Conservation (phyloP, 2,329 filamentous ascomycete genomes). For the Xylaria hypoxylon region DNA sequence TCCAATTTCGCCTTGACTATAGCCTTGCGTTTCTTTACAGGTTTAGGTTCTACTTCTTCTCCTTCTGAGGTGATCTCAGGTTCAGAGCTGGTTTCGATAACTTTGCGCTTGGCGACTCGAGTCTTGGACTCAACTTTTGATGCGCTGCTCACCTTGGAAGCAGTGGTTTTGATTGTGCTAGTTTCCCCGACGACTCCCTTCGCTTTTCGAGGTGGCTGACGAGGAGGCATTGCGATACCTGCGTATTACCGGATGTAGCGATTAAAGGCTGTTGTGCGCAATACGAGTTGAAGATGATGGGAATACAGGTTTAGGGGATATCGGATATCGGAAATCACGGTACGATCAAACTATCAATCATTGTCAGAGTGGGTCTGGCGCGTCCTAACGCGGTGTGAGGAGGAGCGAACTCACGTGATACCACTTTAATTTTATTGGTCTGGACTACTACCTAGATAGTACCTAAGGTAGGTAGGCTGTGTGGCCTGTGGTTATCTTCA, state of each 20-base stretch:
- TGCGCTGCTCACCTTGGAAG: conserved; percentile 42
- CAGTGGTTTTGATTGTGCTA: conserved; percentile 40
- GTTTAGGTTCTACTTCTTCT: conserved; percentile 23
- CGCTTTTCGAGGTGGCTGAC: conserved; percentile 29
- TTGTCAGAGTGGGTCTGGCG: conserved; percentile 16
- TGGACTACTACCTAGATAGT: no score
- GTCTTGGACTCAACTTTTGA: conserved; percentile 36
- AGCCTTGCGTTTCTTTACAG: conserved; percentile 59
- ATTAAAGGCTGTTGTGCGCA: not conserved
- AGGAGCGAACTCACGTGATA: conserved; percentile 32
- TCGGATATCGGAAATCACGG: not conserved
- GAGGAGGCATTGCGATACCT: conserved; percentile 35
- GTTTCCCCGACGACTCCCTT: conserved; percentile 29
- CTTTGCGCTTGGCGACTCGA: conserved; percentile 41
- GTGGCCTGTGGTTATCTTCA: no score
- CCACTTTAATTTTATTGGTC: not conserved
- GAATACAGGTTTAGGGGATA: not conserved
- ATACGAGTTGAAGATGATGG: not conserved
- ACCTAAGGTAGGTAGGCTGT: no score
- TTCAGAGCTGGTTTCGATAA: conserved; percentile 37
- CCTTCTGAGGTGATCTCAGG: conserved; percentile 26
- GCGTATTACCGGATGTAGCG: not conserved
- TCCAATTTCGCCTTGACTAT: conserved; percentile 34
- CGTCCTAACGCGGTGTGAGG: conserved; percentile 22
- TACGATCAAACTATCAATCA: not conserved